Evolutionary conservation across 1,284 basidiomycete species (phyloP), one percentile per base, ranked within the genome.

Genomic region (Tilletia walkeri): DNA sequence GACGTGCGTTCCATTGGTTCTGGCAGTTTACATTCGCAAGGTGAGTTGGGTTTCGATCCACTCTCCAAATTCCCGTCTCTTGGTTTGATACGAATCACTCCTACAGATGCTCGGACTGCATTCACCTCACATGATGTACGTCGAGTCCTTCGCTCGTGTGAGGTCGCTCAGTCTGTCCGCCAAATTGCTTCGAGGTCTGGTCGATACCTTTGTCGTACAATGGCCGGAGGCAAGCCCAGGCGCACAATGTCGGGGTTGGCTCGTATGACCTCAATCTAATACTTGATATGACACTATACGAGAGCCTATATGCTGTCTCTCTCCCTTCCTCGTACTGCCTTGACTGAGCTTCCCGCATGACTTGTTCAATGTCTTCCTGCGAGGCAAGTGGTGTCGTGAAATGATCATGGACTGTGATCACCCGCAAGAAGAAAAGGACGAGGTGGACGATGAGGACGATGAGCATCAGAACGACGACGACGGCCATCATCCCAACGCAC

Each of bases 121-220:
- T 18, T 88, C 90, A 2, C 92, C 95, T 1, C 87, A 86, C 59
- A 84, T 94, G 38, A 88, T 99, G 69, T 99, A 98, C 83, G 87
- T 98, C 56, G 96, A 99, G 84, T 95, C 94, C 0, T 96, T 96
- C 82, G 94, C 96, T 5, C 89, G 96, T 16, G 94, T 97, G 5
- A 87, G 86, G 39, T 87, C 88, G 0, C 86, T 98, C 20, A 95
- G 93, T 14, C 86, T 97, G 18, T 93, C 94, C 30, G 95, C 90
- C 36, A 92, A 88, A 78, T 85, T 99, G 56, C 86, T 98, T 34
- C 30, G 39, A 34, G 59, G 59, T 4, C 59, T 63, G 12, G 59
- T 63, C 34, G 59, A 63, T 20, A 63, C 59, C 34, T 63, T 63
- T 63, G 59, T 63, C 34, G 59, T 63, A 4, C 59, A 63, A 41